A percentile compares a stretch with the other conserved stretches of the same genome.
Evolutionary conservation across 495 filamentous ascomycete genomes (phyloP).

Genomic region (Pseudevernia furfuracea): DNA sequence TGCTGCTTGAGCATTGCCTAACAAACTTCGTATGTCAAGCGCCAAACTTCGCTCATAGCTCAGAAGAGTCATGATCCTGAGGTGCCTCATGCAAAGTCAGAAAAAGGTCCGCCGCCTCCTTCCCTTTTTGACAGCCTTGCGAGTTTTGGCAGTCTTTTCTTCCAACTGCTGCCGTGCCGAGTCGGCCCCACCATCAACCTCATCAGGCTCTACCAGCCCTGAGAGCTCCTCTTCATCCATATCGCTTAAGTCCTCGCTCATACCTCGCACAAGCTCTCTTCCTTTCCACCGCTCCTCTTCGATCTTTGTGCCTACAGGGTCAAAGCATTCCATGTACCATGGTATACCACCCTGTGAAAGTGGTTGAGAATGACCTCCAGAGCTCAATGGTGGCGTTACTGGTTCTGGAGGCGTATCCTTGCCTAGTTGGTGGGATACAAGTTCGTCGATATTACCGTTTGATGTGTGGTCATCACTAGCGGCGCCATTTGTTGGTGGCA

Average conservation of each 20-base stretch:
- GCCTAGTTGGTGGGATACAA: not conserved
- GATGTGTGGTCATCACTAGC: conserved; percentile 17
- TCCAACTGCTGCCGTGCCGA: conserved; percentile 8
- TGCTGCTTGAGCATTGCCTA: not conserved
- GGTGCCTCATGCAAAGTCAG: not conserved
- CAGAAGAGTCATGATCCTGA: not conserved
- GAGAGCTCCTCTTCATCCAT: conserved; percentile 80
- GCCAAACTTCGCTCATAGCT: not conserved
- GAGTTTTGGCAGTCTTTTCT: conserved; percentile 14
- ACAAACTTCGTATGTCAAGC: not conserved
- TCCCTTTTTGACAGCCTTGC: conserved; percentile 17
- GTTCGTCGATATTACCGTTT: not conserved
- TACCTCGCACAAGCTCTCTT: conserved; percentile 61
- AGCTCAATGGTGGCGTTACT: conserved; percentile 41
- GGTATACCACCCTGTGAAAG: conserved; percentile 68
- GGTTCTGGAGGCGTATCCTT: conserved; percentile 28
- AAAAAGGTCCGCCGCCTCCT: conserved; percentile 17
- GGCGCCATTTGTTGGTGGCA: conserved; percentile 5
- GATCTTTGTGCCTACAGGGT: conserved; percentile 67
- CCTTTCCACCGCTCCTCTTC: conserved; percentile 73
- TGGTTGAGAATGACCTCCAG: conserved; percentile 42
- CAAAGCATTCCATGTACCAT: conserved; percentile 82
- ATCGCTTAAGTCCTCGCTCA: conserved; percentile 82
- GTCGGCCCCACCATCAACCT: conserved; percentile 16
- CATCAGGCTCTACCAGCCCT: conserved; percentile 48